Evolutionary conservation across 805 yeast genomes (phyloP).

Genomic region (Nematodospora valgi): DNA sequence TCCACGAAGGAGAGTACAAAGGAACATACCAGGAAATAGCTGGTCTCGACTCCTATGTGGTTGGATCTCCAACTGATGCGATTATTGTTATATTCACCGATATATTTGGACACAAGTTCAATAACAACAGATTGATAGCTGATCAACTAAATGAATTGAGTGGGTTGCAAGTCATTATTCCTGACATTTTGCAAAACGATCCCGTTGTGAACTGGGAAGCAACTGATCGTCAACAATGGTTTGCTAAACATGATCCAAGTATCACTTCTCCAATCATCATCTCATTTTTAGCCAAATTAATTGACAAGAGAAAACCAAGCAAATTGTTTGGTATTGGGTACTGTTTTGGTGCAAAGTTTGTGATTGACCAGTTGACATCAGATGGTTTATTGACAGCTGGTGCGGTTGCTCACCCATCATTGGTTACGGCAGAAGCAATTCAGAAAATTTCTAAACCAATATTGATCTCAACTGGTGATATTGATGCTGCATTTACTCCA

Average conservation of each 20-base stretch:
- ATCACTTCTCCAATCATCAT: slow-evolving; percentile 47
- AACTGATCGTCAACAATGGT: slow-evolving; percentile 42
- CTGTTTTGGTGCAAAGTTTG: slow-evolving; percentile 81
- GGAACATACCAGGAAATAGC: slow-evolving; percentile 41
- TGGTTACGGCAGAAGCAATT: slow-evolving; percentile 64
- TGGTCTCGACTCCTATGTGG: slow-evolving; percentile 37
- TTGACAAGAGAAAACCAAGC: slow-evolving; percentile 31
- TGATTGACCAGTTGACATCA: slow-evolving; percentile 46
- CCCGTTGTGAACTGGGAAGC: slow-evolving; percentile 15
- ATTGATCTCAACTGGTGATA: slow-evolving; percentile 70
- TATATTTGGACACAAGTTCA: slow-evolving; percentile 57
- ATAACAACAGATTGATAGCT: slow-evolving; percentile 59
- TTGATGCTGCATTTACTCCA: slow-evolving; percentile 58
- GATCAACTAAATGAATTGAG: slow-evolving; percentile 60
- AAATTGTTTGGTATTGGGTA: slow-evolving; percentile 62
- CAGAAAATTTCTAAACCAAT: slow-evolving; percentile 54
- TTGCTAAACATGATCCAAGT: slow-evolving; percentile 46
- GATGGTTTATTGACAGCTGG: slow-evolving; percentile 39
- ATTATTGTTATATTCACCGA: slow-evolving; percentile 67
- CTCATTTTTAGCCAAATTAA: slow-evolving; percentile 44
- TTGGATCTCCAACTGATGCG: slow-evolving; percentile 32
- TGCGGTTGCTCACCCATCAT: slow-evolving; percentile 83
- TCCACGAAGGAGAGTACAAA: slow-evolving; percentile 48
- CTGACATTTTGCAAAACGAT: slow-evolving; percentile 65
- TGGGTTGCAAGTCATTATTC: slow-evolving; percentile 58